Evolutionary conservation across 2,329 filamentous ascomycete species (phyloP).

Genomic region (Fusarium lyarnte): DNA sequence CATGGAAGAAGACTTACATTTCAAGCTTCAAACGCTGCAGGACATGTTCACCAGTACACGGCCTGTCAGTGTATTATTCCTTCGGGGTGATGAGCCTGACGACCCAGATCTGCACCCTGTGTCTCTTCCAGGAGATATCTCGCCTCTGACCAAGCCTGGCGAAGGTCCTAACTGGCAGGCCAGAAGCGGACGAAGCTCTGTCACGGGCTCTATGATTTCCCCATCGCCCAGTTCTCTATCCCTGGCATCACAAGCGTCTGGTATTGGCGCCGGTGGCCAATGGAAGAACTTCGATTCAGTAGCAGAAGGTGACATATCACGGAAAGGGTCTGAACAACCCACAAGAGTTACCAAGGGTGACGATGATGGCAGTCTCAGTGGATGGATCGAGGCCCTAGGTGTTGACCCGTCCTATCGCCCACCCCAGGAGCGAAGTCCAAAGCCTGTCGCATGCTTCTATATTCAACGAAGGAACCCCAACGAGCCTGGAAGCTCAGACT

Average conservation of each 20-base stretch:
- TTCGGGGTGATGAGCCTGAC: constrained; percentile 79
- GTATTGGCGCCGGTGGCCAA: constrained; percentile 52
- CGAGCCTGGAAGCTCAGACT: constrained; percentile 64
- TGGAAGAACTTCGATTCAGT: constrained; percentile 69
- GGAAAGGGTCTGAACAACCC: constrained; percentile 62
- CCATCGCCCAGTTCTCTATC: constrained; percentile 74
- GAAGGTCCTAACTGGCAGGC: constrained; percentile 62
- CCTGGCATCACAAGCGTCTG: constrained; percentile 65
- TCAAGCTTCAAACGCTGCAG: constrained; percentile 80
- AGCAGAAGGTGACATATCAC: constrained; percentile 58
- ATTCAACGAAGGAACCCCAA: constrained; percentile 67
- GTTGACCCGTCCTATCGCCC: constrained; percentile 89
- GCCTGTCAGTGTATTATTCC: constrained; percentile 79
- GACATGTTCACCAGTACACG: constrained; percentile 90
- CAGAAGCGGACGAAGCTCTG: constrained; percentile 65
- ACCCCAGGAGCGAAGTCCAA: constrained; percentile 75
- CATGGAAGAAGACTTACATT: constrained; percentile 79
- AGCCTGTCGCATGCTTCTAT: constrained; percentile 89
- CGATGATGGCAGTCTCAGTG: constrained; percentile 72
- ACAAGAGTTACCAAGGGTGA: constrained; percentile 64
- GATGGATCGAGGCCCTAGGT: constrained; percentile 90
- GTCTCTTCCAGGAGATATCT: constrained; percentile 72
- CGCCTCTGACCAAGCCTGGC: constrained; percentile 66
- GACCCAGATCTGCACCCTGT: constrained; percentile 84
- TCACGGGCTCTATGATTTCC: constrained; percentile 70